Evolutionary conservation across 495 filamentous ascomycete genomes (phyloP), one percentile per base, ranked within the genome.

Genomic region (Hypoxylon cercidicola): DNA sequence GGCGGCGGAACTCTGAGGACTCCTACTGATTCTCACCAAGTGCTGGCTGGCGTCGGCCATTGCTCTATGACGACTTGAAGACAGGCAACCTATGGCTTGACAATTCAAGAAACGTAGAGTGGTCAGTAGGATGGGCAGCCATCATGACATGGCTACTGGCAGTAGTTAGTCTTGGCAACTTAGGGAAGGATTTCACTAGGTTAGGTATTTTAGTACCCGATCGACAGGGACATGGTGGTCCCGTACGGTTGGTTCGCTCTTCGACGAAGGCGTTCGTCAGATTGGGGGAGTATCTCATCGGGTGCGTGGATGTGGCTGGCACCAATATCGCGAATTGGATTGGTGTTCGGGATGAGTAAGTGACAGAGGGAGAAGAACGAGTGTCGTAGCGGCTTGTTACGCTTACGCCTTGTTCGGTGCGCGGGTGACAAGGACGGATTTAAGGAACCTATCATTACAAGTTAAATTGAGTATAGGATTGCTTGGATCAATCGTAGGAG

Each of bases 221-320:
- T 62, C 58, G 58, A 62, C 58, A 57, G 58, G 64, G 52, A 67
- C 58, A 62, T 49, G 45, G 64, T 28, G 30, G 53, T 62, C 47
- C 64, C 64, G 32, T 53, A 18, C 48, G 46, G 16, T 53, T 62
- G 64, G 64, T 48, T 67, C 47, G 23, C 53, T 15, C 20, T 58
- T 62, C 16, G 46, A 66, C 63, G 30, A 46, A 41, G 39, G 18
- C 10, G 25, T 48, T 39, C 23, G 50, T 49, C 43, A 50, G 35
- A 45, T 66, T 15, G 35, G 34, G 28, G 7, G 25, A 23, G 34
- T 19, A 60, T 51, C 46, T 56, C 51, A 47, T 40, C 46, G 13
- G 55, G 13, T 49, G 18, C 28, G 43, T 21, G 49, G 62, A 28
- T 28, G 25, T 28, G 25, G 39, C 40, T 55, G 51, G 28, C 44